Conservation (phyloP, 495 filamentous ascomycete species). For the Annulohypoxylon moriforme region DNA sequence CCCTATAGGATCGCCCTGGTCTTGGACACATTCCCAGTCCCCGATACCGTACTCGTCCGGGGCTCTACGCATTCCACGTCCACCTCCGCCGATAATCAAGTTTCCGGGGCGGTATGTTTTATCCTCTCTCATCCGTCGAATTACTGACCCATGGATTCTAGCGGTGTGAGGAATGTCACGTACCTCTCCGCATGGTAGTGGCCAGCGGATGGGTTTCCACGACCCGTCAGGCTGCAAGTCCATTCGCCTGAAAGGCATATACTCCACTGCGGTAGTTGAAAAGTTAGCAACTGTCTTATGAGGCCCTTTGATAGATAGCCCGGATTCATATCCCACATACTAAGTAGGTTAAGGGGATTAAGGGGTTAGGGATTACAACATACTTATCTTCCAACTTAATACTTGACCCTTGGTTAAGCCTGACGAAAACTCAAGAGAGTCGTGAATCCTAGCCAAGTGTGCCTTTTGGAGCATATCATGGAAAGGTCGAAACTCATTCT, state of each 20-base stretch:
- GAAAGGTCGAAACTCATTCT: constrained; percentile 52
- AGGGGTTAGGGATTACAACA: background rate
- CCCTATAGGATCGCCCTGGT: constrained; percentile 73
- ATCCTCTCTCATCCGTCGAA: constrained; percentile 76
- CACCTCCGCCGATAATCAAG: constrained; percentile 82
- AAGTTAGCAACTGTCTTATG: constrained; percentile 8
- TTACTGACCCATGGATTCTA: constrained; percentile 77
- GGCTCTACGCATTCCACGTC: constrained; percentile 70
- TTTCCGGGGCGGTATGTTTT: constrained; percentile 80
- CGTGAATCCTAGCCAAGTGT: constrained; percentile 75
- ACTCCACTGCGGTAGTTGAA: constrained; percentile 68
- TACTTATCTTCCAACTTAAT: constrained; percentile 76
- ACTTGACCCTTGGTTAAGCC: constrained; percentile 70
- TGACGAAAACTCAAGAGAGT: constrained; percentile 75
- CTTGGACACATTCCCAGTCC: constrained; percentile 73
- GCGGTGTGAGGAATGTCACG: constrained; percentile 79
- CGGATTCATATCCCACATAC: background rate
- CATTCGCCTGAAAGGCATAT: constrained; percentile 85
- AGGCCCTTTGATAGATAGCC: background rate
- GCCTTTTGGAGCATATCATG: constrained; percentile 67
- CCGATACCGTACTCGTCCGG: constrained; percentile 73
- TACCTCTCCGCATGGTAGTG: constrained; percentile 81
- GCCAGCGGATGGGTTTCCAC: constrained; percentile 86
- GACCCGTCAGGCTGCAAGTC: constrained; percentile 77
- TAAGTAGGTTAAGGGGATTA: background rate